Evolutionary conservation across 768 basidiomycete species (phyloP).

Genomic region (Leccinum subtestaceum): DNA sequence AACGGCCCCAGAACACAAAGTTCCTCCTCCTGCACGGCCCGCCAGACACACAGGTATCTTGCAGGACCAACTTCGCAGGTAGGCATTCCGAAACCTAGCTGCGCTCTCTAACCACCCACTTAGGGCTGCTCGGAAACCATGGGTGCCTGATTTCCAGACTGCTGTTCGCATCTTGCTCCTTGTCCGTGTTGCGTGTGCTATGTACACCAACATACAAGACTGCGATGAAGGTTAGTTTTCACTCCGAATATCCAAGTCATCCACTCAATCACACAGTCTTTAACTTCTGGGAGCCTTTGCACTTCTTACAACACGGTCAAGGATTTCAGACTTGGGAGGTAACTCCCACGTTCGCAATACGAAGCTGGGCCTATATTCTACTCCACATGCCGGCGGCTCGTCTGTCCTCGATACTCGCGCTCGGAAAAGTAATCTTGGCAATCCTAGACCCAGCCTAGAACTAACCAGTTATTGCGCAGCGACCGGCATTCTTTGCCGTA

Average conservation of each 20-base stretch:
- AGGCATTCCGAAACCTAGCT: constrained; percentile 9
- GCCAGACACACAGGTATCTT: constrained; percentile 65
- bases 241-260: not conserved
- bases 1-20: constrained; percentile 19
- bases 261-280: constrained; percentile 57
- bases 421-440: constrained; percentile 63
- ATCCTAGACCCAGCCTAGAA: not conserved
- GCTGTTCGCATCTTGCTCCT: constrained; percentile 84
- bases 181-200: constrained; percentile 76
- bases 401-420: constrained; percentile 53
- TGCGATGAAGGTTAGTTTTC: constrained; percentile 85
- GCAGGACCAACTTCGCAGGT: constrained; percentile 80
- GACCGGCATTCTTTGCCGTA: constrained; percentile 85
- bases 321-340: constrained; percentile 99
- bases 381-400: constrained; percentile 71
- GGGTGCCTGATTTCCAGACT: constrained; percentile 79
- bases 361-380: constrained; percentile 92
- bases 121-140: constrained; percentile 73
- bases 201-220: constrained; percentile 94
- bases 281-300: constrained; percentile 99
- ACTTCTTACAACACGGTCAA: constrained; percentile 80
- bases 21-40: constrained; percentile 23
- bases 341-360: constrained; percentile 84
- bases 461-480: constrained; percentile 44
- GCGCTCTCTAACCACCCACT: constrained; percentile 7